Percentiles rank a stretch among this genome's conserved stretches.
phyloP scores from a whole-genome alignment of 225 moss, liverwort and hornwort genomes.

The Straminergon stramineum region DNA sequence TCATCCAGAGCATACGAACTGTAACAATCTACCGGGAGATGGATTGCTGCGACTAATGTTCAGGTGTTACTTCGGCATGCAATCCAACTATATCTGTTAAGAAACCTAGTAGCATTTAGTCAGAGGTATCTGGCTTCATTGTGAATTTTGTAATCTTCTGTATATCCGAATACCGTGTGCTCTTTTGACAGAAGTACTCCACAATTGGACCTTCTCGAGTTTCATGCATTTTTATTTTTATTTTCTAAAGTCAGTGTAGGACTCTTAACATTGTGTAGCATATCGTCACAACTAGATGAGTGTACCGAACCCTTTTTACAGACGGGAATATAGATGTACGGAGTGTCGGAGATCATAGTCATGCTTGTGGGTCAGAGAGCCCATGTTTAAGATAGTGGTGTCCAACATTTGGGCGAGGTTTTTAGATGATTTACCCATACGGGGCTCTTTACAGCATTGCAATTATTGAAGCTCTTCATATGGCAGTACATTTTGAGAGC shows the following conservation, averaged over 20 bases:
- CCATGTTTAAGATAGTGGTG: neutral
- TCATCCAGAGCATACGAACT: neutral
- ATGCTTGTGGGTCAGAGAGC: neutral
- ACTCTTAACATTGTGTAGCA: neutral
- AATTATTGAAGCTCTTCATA: neutral
- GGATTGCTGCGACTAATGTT: neutral
- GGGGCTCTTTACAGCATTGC: conserved; percentile 1
- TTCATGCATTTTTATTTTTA: neutral
- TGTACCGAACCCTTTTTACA: conserved; percentile 5
- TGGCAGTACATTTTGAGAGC: neutral
- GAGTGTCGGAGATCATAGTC: neutral
- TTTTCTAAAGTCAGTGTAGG: neutral
- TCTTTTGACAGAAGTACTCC: conserved; percentile 5
- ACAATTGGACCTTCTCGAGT: conserved; percentile 11
- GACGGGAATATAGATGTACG: neutral
- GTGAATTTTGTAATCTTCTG: conserved; percentile 41
- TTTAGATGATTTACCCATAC: neutral
- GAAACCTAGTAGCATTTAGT: neutral
- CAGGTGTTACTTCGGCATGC: neutral
- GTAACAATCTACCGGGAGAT: neutral
- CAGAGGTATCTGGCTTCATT: conserved; percentile 1
- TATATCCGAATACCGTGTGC: neutral
- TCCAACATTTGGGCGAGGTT: conserved; percentile 5
- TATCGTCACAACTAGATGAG: neutral
- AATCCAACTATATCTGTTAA: neutral